Conservation (phyloP, 2,329 filamentous ascomycete species). For the Xylariaceae sp. region DNA sequence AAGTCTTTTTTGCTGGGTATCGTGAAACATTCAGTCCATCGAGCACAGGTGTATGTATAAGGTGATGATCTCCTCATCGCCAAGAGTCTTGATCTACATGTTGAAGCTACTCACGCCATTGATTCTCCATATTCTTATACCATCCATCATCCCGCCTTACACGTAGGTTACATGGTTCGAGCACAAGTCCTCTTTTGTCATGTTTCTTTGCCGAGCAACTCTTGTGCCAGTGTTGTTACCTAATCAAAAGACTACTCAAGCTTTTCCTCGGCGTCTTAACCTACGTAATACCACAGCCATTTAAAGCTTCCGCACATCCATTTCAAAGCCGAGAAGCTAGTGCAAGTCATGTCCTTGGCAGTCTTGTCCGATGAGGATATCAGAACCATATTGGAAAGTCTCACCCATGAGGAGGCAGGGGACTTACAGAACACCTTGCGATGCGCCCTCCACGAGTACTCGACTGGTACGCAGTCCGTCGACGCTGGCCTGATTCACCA, state of each 20-base stretch:
- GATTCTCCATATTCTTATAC: too few relatives aligned
- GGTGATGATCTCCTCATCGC: neutral
- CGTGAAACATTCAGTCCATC: neutral
- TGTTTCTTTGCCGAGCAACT: neutral
- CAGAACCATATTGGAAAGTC: conserved; percentile 54
- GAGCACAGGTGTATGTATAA: neutral
- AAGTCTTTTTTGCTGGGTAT: neutral
- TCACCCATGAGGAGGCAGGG: conserved; percentile 56
- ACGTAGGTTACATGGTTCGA: neutral
- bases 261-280: neutral
- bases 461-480: conserved; percentile 53
- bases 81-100: neutral
- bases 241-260: neutral
- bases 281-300: neutral
- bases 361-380: conserved; percentile 62
- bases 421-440: conserved; percentile 53
- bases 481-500: conserved; percentile 54
- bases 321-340: conserved; percentile 2
- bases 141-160: too few relatives aligned
- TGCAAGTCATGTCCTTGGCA: conserved; percentile 55
- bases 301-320: conserved; percentile 2
- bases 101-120: neutral
- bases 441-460: conserved; percentile 63
- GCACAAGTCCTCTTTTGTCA: neutral
- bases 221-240: neutral